Evolutionary conservation across 23 red algal genomes (phyloP), one percentile per base, ranked within the genome.

Genomic region (Chondrus crispus): DNA sequence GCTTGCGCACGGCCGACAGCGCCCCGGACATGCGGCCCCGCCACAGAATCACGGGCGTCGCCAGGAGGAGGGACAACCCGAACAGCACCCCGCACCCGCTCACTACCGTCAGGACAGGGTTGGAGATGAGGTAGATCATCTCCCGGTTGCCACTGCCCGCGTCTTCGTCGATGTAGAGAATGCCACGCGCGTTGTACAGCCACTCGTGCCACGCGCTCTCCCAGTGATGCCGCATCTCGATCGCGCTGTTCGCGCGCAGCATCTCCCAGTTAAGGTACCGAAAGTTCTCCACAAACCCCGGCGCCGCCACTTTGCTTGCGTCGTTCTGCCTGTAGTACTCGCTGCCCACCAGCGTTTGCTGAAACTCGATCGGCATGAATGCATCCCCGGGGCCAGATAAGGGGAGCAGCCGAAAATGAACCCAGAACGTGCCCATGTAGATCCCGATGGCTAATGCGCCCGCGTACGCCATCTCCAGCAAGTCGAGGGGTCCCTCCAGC

Each of bases 181-280:
- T 62, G 40, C 97, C 97, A 41, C 97, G 97, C 20, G 89, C 88
- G 50, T 95, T 96, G 19, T 86, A 55, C 5, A 95, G 52, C 97
- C 97, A 99, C 55, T 95, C 86, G 68, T 94, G 91, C 97, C 97
- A 99, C 43, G 87, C 88, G 20, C 90, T 73, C 55, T 95, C 90
- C 97, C 97, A 99, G 6, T 80, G 41, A 85, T 99, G 97, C 26
- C 91, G 64, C 55, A 81, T 76, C 20, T 74, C 39, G 44, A 99
- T 99, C 45, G 69, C 77, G 43, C 88, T 91, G 57, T 99, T 99
- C 5, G 97, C 91, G 19, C 81, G 87, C 16, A 90, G 83, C 97
- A 99, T 99, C 85, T 93, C 93, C 85, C 64, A 69, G 73, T 99
- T 99, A 43, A 99, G 85, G 45, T 99, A 88, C 38, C 72, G 57